These are phyloP conservation scores for Pseudomicrostroma phylloplanum DNA, from an alignment of 1,284 basidiomycete genomes.

Conservation along the genomic window DNA sequence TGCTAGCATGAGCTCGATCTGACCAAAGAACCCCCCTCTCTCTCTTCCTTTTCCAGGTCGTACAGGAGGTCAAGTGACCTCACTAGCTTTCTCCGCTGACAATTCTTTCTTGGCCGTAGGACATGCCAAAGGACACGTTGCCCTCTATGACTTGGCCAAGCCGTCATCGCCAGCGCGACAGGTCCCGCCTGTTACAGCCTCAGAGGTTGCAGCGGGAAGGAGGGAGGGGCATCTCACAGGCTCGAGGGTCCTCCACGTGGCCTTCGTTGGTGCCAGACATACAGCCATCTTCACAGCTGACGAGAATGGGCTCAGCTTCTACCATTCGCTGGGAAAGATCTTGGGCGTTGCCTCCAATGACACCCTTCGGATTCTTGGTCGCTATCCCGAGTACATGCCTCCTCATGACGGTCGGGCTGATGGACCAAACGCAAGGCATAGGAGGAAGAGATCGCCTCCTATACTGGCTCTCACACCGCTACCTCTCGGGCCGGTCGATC, in stretches of 20 bases:
- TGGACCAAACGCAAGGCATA: conserved; percentile 7
- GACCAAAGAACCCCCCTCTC: not conserved
- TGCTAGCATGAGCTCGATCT: not conserved
- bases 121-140: conserved; percentile 75
- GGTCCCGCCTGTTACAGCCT: conserved; percentile 66
- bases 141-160: conserved; percentile 73
- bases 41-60: not conserved
- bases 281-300: conserved; percentile 90
- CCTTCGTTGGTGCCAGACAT: conserved; percentile 86
- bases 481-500: conserved; percentile 69
- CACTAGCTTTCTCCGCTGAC: conserved; percentile 83
- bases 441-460: conserved; percentile 46
- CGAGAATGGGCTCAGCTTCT: conserved; percentile 85
- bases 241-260: conserved; percentile 77
- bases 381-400: conserved; percentile 57
- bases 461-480: conserved; percentile 74
- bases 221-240: conserved; percentile 86
- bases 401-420: conserved; percentile 19
- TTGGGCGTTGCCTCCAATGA: conserved; percentile 93
- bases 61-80: conserved; percentile 65
- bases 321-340: conserved; percentile 88
- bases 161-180: conserved; percentile 60
- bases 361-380: conserved; percentile 84
- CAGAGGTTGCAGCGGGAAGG: conserved; percentile 67
- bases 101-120: conserved; percentile 88